Percentiles rank a stretch among this genome's conserved stretches.
Evolutionary conservation across 2,329 filamentous ascomycete genomes (phyloP).

Genomic region (Cercospora sojina): DNA sequence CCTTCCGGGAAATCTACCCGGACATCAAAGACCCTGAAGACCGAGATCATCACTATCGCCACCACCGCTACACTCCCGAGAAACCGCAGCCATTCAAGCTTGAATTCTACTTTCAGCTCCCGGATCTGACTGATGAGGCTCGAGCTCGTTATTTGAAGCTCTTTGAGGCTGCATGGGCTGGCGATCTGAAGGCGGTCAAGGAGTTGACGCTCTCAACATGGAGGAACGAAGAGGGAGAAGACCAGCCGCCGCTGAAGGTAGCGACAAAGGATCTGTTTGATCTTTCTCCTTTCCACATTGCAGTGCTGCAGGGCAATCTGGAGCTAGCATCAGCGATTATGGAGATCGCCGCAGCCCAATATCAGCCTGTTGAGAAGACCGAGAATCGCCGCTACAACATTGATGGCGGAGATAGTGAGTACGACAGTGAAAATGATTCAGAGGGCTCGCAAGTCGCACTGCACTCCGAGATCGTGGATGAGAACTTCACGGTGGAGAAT

Average conservation of each 20-base stretch:
- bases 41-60: constrained; percentile 9
- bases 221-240: constrained; percentile 47
- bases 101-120: constrained; percentile 51
- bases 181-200: constrained; percentile 67
- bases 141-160: constrained; percentile 62
- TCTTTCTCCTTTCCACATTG: constrained; percentile 66
- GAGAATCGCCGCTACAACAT: constrained; percentile 23
- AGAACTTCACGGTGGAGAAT: constrained; percentile 72
- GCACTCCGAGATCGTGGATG: constrained; percentile 57
- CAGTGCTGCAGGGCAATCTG: constrained; percentile 64
- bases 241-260: constrained; percentile 63
- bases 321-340: constrained; percentile 65
- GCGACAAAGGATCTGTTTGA: constrained; percentile 54
- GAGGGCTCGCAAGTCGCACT: constrained; percentile 36
- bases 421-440: constrained; percentile 30
- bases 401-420: constrained; percentile 39
- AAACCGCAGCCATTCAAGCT: constrained; percentile 49
- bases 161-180: constrained; percentile 72
- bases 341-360: constrained; percentile 69
- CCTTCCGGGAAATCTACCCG: constrained; percentile 64
- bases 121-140: constrained; percentile 54
- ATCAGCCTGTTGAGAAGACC: constrained; percentile 46
- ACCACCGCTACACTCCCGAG: not conserved
- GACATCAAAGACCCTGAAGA: constrained; percentile 39
- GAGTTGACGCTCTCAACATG: constrained; percentile 61